phyloP scores from a whole-genome alignment of 495 filamentous ascomycete species.

The Aspergillus wentii region DNA sequence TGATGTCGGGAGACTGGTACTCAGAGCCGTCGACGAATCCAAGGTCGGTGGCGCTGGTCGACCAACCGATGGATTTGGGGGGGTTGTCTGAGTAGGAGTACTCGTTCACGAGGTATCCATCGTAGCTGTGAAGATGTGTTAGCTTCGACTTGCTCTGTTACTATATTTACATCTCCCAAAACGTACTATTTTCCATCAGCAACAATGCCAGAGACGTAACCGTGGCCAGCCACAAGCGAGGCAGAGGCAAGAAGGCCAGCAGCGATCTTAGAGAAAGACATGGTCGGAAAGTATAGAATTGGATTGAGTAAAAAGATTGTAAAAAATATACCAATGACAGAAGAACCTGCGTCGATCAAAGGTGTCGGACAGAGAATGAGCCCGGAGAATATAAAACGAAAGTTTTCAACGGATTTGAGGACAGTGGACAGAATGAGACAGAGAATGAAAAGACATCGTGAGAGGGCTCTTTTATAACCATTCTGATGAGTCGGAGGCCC shows the following conservation, averaged over 20 bases:
- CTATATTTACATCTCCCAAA: not conserved
- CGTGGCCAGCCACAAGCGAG: slow-evolving; percentile 51
- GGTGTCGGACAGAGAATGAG: not conserved
- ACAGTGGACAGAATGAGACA: not conserved
- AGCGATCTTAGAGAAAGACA: slow-evolving; percentile 28
- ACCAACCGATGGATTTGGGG: slow-evolving; percentile 52
- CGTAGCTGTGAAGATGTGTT: slow-evolving; percentile 15
- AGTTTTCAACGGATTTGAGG: not conserved
- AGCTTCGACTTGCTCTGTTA: not conserved
- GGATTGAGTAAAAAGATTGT: slow-evolving; percentile 6
- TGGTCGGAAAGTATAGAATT: slow-evolving; percentile 8
- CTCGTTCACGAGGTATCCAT: slow-evolving; percentile 27
- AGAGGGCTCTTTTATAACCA: not conserved
- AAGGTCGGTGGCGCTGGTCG: slow-evolving; percentile 49
- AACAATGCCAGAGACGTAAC: slow-evolving; percentile 51
- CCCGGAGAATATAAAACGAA: not conserved
- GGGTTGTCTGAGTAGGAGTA: slow-evolving; percentile 33
- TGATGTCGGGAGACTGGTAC: slow-evolving; percentile 49
- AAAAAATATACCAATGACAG: slow-evolving; percentile 9
- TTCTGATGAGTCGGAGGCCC: not conserved
- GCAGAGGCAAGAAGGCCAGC: slow-evolving; percentile 33
- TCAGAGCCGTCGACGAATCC: slow-evolving; percentile 50
- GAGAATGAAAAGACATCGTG: no score
- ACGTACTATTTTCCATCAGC: slow-evolving; percentile 43
- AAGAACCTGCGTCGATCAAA: slow-evolving; percentile 7